A percentile compares a stretch with the other conserved stretches of the same genome.
Conservation (phyloP, 805 yeast genomes). For the Danielia oregonensis region DNA sequence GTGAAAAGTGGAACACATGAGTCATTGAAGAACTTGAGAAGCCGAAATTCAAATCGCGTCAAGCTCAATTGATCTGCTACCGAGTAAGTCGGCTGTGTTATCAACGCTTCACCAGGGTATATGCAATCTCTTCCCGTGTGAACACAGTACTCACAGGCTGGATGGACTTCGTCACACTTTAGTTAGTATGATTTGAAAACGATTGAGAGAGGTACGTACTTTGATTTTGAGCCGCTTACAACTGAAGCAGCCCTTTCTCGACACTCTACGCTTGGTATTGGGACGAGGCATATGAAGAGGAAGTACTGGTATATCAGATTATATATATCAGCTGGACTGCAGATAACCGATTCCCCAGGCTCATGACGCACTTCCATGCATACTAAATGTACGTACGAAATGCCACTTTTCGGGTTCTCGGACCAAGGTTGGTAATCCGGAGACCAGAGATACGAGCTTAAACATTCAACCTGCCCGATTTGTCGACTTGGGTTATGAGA, state of each 20-base stretch:
- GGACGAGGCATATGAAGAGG: background rate
- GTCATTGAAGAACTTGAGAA: conserved; percentile 25
- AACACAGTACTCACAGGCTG: conserved; percentile 31
- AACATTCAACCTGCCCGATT: no score
- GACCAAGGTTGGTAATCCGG: no score
- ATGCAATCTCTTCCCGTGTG: conserved; percentile 24
- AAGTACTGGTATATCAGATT: background rate
- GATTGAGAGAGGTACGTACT: conserved; percentile 17
- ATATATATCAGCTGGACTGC: no score
- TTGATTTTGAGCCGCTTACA: conserved; percentile 30
- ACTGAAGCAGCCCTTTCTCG: conserved; percentile 28
- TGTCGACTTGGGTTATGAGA: no score
- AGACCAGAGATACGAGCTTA: no score
- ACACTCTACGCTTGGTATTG: conserved; percentile 5
- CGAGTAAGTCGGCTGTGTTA: conserved; percentile 12
- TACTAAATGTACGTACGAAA: no score
- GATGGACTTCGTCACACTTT: conserved; percentile 30
- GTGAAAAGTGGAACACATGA: conserved; percentile 26
- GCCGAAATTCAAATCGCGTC: conserved; percentile 21
- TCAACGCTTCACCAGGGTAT: conserved; percentile 12
- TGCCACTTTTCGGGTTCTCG: no score
- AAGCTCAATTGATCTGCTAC: conserved; percentile 19
- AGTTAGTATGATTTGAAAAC: conserved; percentile 12
- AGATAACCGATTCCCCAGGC: no score
- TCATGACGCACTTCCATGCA: no score